phyloP scores from a whole-genome alignment of 202 grass and related monocot species.

The Carex sylvatica region DNA sequence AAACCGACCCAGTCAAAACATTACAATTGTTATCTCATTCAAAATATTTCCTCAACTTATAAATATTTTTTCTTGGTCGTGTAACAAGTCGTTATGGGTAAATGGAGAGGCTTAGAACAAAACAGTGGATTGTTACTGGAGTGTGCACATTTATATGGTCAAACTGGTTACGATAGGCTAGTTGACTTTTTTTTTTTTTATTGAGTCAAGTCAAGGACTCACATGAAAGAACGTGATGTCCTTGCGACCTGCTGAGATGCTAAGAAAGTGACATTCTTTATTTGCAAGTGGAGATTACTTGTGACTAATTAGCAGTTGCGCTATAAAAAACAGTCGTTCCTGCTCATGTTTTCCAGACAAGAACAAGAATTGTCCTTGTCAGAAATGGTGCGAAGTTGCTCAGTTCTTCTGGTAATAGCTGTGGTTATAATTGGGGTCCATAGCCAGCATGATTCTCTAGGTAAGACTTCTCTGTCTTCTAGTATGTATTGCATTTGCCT shows the following conservation, averaged over 20 bases:
- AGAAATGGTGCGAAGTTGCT: background rate
- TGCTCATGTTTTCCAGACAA: background rate
- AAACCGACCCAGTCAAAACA: too few species aligned
- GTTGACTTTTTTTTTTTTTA: background rate
- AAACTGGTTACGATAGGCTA: too few species aligned
- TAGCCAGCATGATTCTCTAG: slow-evolving; percentile 1
- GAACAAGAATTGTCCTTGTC: background rate
- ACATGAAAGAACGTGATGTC: background rate
- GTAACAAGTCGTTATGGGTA: too few species aligned
- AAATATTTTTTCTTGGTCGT: too few species aligned
- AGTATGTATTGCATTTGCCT: background rate
- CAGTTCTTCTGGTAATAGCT: background rate
- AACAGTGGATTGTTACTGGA: too few species aligned
- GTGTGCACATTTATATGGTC: too few species aligned
- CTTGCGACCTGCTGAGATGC: background rate
- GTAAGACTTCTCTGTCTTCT: background rate
- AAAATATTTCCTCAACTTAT: too few species aligned
- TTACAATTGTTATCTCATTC: too few species aligned
- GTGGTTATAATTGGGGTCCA: background rate
- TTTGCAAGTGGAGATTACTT: background rate
- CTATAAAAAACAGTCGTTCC: background rate
- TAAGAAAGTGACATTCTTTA: background rate
- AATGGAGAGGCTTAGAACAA: too few species aligned
- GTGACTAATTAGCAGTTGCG: background rate
- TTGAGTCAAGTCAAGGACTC: background rate